Evolutionary conservation across 1,139 yeast species (phyloP).

Genomic region (Saccharomycopsis hybrid): DNA sequence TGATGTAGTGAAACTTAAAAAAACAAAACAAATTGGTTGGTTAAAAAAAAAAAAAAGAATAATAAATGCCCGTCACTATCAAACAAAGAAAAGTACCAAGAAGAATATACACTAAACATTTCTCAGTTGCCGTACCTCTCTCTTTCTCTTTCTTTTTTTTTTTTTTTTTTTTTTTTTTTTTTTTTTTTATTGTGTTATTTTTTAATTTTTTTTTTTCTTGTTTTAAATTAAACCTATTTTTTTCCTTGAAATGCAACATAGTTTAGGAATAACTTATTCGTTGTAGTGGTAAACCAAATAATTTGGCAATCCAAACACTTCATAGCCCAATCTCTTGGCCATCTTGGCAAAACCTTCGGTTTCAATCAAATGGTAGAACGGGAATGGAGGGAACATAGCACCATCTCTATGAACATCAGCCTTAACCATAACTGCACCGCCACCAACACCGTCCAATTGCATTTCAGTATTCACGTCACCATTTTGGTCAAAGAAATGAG

Average conservation of each 20-base stretch:
- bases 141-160: too few species aligned
- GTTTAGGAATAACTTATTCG: slow-evolving; percentile 36
- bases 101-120: too few species aligned
- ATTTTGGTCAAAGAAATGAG: slow-evolving; percentile 64
- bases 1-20: neutral
- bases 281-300: slow-evolving; percentile 84
- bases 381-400: slow-evolving; percentile 98
- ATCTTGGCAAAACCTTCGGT: slow-evolving; percentile 98
- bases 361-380: slow-evolving; percentile 93
- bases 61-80: too few species aligned
- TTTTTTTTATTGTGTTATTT: neutral
- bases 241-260: too few species aligned
- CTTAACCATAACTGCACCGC: slow-evolving; percentile 89
- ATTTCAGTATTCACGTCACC: slow-evolving; percentile 60
- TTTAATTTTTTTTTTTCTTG: neutral
- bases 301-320: slow-evolving; percentile 88
- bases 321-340: slow-evolving; percentile 92
- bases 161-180: neutral
- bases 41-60: too few species aligned
- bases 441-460: slow-evolving; percentile 95
- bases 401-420: slow-evolving; percentile 99
- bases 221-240: too few species aligned
- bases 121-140: too few species aligned
- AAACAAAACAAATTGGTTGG: neutral
- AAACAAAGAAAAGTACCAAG: too few species aligned